Percentiles rank a stretch among this genome's conserved stretches.
phyloP scores from a whole-genome alignment of 345 rosid genomes.

The Ceriops decandra region DNA sequence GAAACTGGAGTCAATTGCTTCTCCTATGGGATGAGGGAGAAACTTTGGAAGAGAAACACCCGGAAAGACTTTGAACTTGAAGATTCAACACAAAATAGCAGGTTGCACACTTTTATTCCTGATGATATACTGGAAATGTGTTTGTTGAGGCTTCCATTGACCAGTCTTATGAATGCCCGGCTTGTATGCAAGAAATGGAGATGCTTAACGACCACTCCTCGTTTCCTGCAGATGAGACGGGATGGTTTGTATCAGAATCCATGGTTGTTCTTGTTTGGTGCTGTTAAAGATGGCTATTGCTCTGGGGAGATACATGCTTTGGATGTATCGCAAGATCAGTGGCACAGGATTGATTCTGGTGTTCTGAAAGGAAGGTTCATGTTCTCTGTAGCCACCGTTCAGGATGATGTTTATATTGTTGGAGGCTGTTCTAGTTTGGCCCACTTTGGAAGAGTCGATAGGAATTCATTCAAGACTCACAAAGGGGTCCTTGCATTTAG shows the following conservation, averaged over 20 bases:
- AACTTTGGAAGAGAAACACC: conserved; percentile 67
- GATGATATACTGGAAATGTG: conserved; percentile 92
- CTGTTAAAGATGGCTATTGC: conserved; percentile 73
- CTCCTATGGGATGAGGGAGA: conserved; percentile 80
- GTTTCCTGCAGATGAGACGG: conserved; percentile 70
- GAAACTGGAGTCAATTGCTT: conserved; percentile 81
- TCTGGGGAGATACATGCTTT: conserved; percentile 78
- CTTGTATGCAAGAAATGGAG: conserved; percentile 97
- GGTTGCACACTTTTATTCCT: conserved; percentile 69
- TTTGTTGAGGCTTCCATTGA: conserved; percentile 80
- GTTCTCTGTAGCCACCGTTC: conserved; percentile 73
- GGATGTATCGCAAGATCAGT: conserved; percentile 66
- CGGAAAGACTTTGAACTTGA: conserved; percentile 47
- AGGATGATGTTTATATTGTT: conserved; percentile 70
- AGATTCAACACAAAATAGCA: conserved; percentile 38
- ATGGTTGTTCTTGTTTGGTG: conserved; percentile 87
- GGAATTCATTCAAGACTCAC: conserved; percentile 80
- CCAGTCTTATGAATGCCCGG: conserved; percentile 76
- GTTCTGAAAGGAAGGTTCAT: conserved; percentile 73
- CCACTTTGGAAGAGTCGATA: conserved; percentile 62
- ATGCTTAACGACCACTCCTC: conserved; percentile 57
- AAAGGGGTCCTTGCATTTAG: conserved; percentile 74
- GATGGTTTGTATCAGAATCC: conserved; percentile 69
- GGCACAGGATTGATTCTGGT: conserved; percentile 73
- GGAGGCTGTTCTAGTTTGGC: conserved; percentile 85